Evolutionary conservation across 1,139 yeast species (phyloP), one percentile per base, ranked within the genome.

Genomic region (Magnusiomyces sp.): DNA sequence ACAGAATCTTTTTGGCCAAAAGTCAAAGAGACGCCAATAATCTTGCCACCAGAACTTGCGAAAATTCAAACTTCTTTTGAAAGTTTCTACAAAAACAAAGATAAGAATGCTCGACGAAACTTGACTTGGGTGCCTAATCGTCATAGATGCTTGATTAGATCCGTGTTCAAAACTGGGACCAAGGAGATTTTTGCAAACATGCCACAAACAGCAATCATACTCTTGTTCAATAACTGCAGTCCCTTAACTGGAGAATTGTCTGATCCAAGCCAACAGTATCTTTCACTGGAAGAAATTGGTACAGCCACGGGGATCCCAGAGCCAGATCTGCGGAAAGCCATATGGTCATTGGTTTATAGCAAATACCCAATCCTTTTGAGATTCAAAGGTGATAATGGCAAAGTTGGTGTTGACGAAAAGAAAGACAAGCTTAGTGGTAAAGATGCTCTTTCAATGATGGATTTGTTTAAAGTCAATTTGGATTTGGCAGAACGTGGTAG

Each of bases 1-100:
- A 59, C 66, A 14, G 60, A 59, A 40, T 62, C 60, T 3, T 59
- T 56, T 10, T 66, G 70, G 61, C 70, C 70, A 0, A 55, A 64
- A 1, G 60, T 61, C 27, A 70, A 69, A 4, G 67, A 68, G 1
- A 51, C 63, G 11, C 50, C 58, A 1, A 51, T 69, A 3, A 52
- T 56, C 11, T 50, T 67, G 10, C 69, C 70, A 1, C 56, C 53
- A 1, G 54, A 51, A 13, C 55, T 67, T 58, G 49, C 50, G 29
- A 43, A 47, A n/a, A 58, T 57, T 32, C 49, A 60, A 17, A 55
- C 54, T 29, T 49, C 50, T 23, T 66, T 62, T 49, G 59, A 61
- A 45, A 40, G 47, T 17, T 62, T 55, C 47, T 66, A 23, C 29
- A 23, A 23, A 23, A 23, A 65, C 48, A 45, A 50, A 16, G 33